Conservation (phyloP, 306 rosid genomes). For the Vicia villosa region DNA sequence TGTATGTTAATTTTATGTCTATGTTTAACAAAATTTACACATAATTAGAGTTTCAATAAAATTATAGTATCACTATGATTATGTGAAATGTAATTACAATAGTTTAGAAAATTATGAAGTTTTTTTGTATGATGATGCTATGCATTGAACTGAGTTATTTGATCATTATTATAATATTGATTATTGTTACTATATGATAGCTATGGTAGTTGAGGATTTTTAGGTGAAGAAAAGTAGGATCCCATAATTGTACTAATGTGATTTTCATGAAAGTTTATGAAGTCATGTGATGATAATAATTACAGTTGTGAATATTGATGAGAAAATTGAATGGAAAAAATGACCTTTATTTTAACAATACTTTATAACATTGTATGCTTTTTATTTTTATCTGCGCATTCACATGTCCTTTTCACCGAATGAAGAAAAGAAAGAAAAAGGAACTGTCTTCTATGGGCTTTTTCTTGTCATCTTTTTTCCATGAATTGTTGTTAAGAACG, state of each 20-base stretch:
- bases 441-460: constrained; percentile 41
- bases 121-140: too few relatives aligned
- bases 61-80: background rate
- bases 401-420: constrained; percentile 80
- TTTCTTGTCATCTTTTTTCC: constrained; percentile 24
- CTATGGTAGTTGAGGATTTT: constrained; percentile 43
- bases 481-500: constrained; percentile 35
- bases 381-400: constrained; percentile 63
- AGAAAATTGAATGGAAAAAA: constrained; percentile 38
- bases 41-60: background rate
- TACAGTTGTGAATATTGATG: constrained; percentile 61
- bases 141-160: constrained; percentile 49
- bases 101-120: constrained; percentile 19
- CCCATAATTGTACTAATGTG: constrained; percentile 85
- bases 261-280: constrained; percentile 69
- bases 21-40: background rate
- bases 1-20: background rate
- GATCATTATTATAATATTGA: constrained; percentile 34
- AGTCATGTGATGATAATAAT: constrained; percentile 94
- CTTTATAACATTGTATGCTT: constrained; percentile 47
- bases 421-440: constrained; percentile 51
- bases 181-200: constrained; percentile 30
- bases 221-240: constrained; percentile 55
- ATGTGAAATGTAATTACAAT: constrained; percentile 34
- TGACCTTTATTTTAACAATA: constrained; percentile 45